Base-by-base conservation (phyloP, 805 yeast species). In the Yamadazyma kitorensis region DNA sequence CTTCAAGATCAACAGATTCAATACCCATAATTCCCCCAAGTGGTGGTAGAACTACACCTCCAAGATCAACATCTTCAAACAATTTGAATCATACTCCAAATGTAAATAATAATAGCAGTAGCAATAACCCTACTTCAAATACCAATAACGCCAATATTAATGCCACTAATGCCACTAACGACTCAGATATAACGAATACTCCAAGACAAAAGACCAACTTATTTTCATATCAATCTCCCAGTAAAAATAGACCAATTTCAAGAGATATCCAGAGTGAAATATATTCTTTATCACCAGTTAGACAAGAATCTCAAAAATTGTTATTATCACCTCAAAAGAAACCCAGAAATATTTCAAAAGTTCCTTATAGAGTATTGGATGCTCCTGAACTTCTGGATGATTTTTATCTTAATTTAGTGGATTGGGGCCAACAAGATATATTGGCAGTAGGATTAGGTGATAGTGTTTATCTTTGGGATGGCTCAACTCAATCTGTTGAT, bases 301-400 rank as follows among this genome's bases (percentile, higher is more conserved):
- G 98, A 33, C 84, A 83, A 38, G 98, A 89, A 45, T 78, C 91
- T 2, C 95, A 89, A 48, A 74, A 77, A 47, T 59, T 89, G 17
- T 65, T 93, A 27, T 61, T 89, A 32, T 81, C 91, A 2, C 97
- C 97, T 0, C 81, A 83, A 37, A 86, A 82, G 58, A 82, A 78
- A 50, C 77, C 83, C 2, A 64, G 98, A 28, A 73, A 76, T 19
- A 85, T 93, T 14, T 71, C 93, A 3, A 86, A 84, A 51, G 86
- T 88, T 1, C 98, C 98, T 0, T 88, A 83, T 52, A 72, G 96
- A 36, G 97, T 91, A 4, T 71, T 91, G 27, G 98, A 91, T 61
- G 98, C 98, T 0, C 98, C 98, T 0, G 95, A 87, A 30, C 66
- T 93, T 15, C 87, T 87, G 5, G 98, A 93, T 55, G 98, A 91